Conservation (phyloP, 2,329 filamentous ascomycete genomes). For the Sphaerulina vaccinii region DNA sequence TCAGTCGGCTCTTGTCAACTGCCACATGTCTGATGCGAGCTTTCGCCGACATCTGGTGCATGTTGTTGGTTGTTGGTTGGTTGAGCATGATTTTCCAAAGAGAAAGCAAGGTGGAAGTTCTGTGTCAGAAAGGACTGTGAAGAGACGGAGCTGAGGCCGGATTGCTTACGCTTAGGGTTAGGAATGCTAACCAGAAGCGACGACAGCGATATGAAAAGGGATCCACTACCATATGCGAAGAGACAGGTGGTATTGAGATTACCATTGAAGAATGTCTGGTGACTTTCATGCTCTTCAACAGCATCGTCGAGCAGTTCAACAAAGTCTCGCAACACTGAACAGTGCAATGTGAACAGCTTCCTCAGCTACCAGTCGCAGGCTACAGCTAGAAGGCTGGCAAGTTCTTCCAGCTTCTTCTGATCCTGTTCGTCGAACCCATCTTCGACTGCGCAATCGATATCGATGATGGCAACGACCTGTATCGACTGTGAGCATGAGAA, state of each 20-base stretch:
- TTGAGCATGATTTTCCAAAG: too few relatives aligned
- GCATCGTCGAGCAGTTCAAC: not conserved
- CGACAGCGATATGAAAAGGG: too few relatives aligned
- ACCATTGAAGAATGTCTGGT: too few relatives aligned
- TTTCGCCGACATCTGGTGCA: not conserved
- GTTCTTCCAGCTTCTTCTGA: slow-evolving; percentile 61
- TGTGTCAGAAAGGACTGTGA: too few relatives aligned
- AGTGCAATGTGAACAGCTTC: not conserved
- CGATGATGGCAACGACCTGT: slow-evolving; percentile 70
- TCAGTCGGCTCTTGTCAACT: not conserved
- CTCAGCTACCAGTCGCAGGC: slow-evolving; percentile 64
- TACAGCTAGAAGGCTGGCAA: slow-evolving; percentile 59
- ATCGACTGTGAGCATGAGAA: slow-evolving; percentile 20
- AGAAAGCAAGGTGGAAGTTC: too few relatives aligned
- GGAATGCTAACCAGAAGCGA: too few relatives aligned
- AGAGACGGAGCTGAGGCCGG: too few relatives aligned
- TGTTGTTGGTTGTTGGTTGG: too few relatives aligned
- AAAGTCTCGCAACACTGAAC: not conserved
- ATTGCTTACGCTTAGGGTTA: too few relatives aligned
- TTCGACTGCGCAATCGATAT: slow-evolving; percentile 70
- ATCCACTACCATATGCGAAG: too few relatives aligned
- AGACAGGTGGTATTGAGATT: too few relatives aligned
- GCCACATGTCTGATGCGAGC: not conserved
- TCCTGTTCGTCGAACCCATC: slow-evolving; percentile 70
- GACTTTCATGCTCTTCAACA: too few relatives aligned